Conservation (phyloP, 2,329 filamentous ascomycete species). For the Xylariales sp. region DNA sequence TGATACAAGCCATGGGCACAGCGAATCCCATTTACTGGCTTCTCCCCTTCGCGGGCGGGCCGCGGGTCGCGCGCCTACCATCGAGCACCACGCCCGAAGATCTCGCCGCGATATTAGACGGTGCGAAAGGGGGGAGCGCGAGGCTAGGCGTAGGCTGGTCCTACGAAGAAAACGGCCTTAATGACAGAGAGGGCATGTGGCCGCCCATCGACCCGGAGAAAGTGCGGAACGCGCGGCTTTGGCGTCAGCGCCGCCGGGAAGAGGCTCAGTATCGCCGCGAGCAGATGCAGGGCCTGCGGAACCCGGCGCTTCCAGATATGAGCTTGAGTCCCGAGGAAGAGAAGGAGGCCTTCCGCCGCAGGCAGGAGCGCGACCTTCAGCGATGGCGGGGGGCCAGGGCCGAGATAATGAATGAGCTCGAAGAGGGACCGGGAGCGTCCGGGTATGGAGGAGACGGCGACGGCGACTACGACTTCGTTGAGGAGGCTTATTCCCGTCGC, state of each 20-base stretch:
- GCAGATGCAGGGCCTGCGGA: conserved; percentile 43
- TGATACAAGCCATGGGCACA: conserved; percentile 80
- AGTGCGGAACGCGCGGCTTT: conserved; percentile 56
- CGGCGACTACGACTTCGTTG: conserved; percentile 58
- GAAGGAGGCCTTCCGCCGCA: conserved; percentile 60
- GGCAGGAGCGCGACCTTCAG: conserved; percentile 61
- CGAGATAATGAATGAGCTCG: conserved; percentile 61
- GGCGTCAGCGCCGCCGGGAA: conserved; percentile 53
- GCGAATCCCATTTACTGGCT: conserved; percentile 75
- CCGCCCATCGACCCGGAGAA: conserved; percentile 73
- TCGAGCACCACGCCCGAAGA: conserved; percentile 40
- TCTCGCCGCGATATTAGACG: conserved; percentile 20
- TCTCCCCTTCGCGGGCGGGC: conserved; percentile 71
- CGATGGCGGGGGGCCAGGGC: conserved; percentile 51
- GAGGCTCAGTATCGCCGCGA: conserved; percentile 39
- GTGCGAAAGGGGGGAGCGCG: conserved; percentile 43
- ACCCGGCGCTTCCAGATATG: conserved; percentile 23
- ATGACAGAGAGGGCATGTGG: conserved; percentile 71
- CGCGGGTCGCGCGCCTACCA: conserved; percentile 53
- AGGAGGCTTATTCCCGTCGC: conserved; percentile 49
- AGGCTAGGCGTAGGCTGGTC: conserved; percentile 59
- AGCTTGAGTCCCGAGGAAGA: conserved; percentile 55
- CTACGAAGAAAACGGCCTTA: conserved; percentile 83
- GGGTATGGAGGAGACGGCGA: conserved; percentile 46
- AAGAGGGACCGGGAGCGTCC: conserved; percentile 53